Evolutionary conservation across 352 stramenopile species (phyloP).

Genomic region (Globisporangium cylindrosporum): DNA sequence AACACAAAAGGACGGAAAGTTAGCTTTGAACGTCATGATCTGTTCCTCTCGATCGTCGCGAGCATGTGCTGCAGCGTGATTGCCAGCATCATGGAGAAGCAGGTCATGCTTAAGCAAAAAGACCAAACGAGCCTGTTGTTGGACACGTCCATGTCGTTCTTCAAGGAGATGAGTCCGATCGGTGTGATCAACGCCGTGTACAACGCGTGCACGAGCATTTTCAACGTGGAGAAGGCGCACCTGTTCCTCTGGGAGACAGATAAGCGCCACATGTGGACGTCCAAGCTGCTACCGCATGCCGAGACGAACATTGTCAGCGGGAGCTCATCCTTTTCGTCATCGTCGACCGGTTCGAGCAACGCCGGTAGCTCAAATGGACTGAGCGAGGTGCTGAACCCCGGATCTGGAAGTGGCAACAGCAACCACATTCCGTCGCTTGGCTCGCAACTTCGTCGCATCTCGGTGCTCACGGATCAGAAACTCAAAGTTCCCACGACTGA

Average conservation of each 20-base stretch:
- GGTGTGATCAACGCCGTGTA: conserved; percentile 80
- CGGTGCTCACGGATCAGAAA: conserved; percentile 58
- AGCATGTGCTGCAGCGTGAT: conserved; percentile 66
- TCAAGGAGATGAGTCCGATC: conserved; percentile 78
- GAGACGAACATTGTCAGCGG: conserved; percentile 16
- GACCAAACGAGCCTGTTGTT: conserved; percentile 60
- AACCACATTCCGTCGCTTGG: conserved; percentile 31
- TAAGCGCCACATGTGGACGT: conserved; percentile 61
- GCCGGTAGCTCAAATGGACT: conserved; percentile 1
- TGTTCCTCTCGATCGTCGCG: conserved; percentile 75
- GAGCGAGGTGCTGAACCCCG: not conserved
- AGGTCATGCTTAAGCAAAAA: conserved; percentile 56
- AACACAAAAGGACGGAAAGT: conserved; percentile 65
- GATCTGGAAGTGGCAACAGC: conserved; percentile 8
- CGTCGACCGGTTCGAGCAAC: conserved; percentile 5
- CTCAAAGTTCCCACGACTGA: conserved; percentile 47
- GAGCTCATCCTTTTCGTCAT: not conserved
- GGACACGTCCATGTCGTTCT: conserved; percentile 75
- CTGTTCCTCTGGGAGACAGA: conserved; percentile 62
- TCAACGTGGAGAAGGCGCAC: conserved; percentile 57
- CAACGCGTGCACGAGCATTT: conserved; percentile 69
- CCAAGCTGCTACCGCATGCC: conserved; percentile 47
- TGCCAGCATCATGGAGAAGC: conserved; percentile 69
- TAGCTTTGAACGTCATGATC: conserved; percentile 62
- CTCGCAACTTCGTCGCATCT: conserved; percentile 47